Evolutionary conservation across 306 rosid genomes (phyloP).

Genomic region (Nissolia schottii): DNA sequence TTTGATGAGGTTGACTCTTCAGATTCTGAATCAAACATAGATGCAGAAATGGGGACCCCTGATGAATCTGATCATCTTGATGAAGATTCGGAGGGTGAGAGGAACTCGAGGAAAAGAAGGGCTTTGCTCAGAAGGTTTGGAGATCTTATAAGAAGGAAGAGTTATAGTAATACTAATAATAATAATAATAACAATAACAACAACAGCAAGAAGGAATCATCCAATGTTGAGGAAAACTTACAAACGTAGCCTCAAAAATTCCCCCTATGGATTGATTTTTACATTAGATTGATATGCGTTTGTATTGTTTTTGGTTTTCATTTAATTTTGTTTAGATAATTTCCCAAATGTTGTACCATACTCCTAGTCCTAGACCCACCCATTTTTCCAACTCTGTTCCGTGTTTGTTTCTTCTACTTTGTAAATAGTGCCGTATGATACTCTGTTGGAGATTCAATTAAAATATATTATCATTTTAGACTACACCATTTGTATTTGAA

Average conservation of each 20-base stretch:
- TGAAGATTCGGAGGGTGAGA: slow-evolving; percentile 47
- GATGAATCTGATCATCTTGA: slow-evolving; percentile 47
- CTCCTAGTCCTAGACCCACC: background rate
- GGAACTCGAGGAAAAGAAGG: slow-evolving; percentile 62
- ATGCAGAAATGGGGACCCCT: slow-evolving; percentile 31
- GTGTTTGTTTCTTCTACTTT: background rate
- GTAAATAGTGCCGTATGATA: background rate
- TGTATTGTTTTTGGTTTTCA: background rate
- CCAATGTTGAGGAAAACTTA: slow-evolving; percentile 26
- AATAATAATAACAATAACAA: too few species aligned
- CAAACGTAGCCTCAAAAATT: slow-evolving; percentile 6
- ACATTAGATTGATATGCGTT: background rate
- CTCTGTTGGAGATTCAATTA: background rate
- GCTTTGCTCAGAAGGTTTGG: slow-evolving; percentile 79
- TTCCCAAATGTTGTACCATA: background rate
- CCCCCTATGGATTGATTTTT: background rate
- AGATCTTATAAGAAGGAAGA: slow-evolving; percentile 65
- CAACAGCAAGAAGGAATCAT: slow-evolving; percentile 39
- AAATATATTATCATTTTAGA: background rate
- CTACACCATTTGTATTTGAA: background rate
- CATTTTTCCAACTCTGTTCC: background rate
- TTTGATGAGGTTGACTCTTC: slow-evolving; percentile 49
- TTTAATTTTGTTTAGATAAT: slow-evolving; percentile 1
- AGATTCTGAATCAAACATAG: slow-evolving; percentile 37
- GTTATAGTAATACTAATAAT: too few species aligned